These are phyloP conservation scores for Coemansia sp. DNA, from an alignment of 192 early-diverging fungal species.

Conservation along the genomic window DNA sequence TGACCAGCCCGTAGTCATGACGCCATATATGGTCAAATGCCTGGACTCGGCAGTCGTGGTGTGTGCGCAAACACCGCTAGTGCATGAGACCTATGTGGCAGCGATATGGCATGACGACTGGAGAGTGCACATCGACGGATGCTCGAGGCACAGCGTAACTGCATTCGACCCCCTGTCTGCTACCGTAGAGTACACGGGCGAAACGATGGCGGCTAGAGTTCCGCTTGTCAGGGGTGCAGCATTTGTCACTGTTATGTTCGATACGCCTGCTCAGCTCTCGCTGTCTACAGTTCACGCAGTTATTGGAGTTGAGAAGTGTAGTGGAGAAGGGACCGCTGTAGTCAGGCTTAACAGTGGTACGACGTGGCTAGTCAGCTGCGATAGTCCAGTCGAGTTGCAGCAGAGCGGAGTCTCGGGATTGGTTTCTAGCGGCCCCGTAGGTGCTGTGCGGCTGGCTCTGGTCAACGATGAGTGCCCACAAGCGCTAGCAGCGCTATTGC, in stretches of 20 bases:
- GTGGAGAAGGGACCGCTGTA: slow-evolving; percentile 25
- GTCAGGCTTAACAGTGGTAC: slow-evolving; percentile 44
- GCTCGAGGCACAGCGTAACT: slow-evolving; percentile 17
- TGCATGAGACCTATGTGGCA: slow-evolving; percentile 23
- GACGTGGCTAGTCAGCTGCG: slow-evolving; percentile 47
- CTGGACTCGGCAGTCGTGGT: slow-evolving; percentile 16
- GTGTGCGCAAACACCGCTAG: slow-evolving; percentile 33
- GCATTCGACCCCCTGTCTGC: slow-evolving; percentile 43
- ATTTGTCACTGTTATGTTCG: slow-evolving; percentile 44
- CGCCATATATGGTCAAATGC: slow-evolving; percentile 50
- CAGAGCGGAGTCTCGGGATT: slow-evolving; percentile 23
- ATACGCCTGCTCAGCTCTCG: slow-evolving; percentile 2
- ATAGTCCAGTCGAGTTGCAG: slow-evolving; percentile 8
- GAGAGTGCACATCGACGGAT: slow-evolving; percentile 22
- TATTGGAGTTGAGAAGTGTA: slow-evolving; percentile 9
- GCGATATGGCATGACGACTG: slow-evolving; percentile 46
- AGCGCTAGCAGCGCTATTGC: slow-evolving; percentile 25
- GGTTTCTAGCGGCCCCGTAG: slow-evolving; percentile 15
- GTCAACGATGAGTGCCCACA: slow-evolving; percentile 13
- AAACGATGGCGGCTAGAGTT: neutral
- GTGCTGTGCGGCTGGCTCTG: slow-evolving; percentile 49
- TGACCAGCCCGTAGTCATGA: slow-evolving; percentile 40
- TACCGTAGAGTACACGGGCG: slow-evolving; percentile 25
- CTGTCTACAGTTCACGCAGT: slow-evolving; percentile 49
- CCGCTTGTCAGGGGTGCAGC: slow-evolving; percentile 53